Base-by-base conservation (phyloP, 495 filamentous ascomycete genomes). In the Aspergillus bertholletiae region DNA sequence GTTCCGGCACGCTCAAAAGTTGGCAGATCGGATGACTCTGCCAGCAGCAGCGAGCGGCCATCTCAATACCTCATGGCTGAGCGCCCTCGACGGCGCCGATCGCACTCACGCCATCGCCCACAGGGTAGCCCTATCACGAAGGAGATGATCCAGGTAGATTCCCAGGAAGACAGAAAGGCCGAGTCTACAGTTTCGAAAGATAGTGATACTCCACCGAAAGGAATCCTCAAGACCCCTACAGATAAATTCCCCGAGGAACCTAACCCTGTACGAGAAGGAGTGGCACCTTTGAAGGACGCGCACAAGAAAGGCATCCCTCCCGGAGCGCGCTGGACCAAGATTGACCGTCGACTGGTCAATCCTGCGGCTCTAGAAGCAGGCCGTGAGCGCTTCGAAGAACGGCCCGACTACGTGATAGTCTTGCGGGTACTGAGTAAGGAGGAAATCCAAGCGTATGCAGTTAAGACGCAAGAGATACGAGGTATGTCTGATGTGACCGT, bases 271-370 rank as follows among this genome's bases (percentile, higher is more conserved):
- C 76, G 90, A 23, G 90, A 95, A 63, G 90, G 90, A n/a, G 90
- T 94, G 13, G 88, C 89, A 4, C 90, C 90, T 15, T 80, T 92
- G 63, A 94, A 93, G 69, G 89, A 92, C 49, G 84, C 88, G 46
- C 69, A 75, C 52, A 87, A 89, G 69, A 76, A 85, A 56, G 83
- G 85, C 21, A 88, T 93, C 50, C 90, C 90, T 6, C 74, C 84
- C 0, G 86, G 84, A 30, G 90, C 90, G 4, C 80, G 89, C 41
- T 96, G 90, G 90, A 96, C 90, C 35, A 96, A 92, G 76, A 88
- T 96, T 63, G 87, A 85, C 67, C 81, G 90, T 24, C 81, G 85
- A 49, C 77, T 93, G 49, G 90, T 96, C 60, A 96, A 91, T 59
- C 89, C 90, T 0, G 86, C 85, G 51, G 89, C 90, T 0, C 73